Percentiles rank a stretch among this genome's conserved stretches.
Conservation (phyloP, 768 basidiomycete species). For the Mycena sanguinolenta region DNA sequence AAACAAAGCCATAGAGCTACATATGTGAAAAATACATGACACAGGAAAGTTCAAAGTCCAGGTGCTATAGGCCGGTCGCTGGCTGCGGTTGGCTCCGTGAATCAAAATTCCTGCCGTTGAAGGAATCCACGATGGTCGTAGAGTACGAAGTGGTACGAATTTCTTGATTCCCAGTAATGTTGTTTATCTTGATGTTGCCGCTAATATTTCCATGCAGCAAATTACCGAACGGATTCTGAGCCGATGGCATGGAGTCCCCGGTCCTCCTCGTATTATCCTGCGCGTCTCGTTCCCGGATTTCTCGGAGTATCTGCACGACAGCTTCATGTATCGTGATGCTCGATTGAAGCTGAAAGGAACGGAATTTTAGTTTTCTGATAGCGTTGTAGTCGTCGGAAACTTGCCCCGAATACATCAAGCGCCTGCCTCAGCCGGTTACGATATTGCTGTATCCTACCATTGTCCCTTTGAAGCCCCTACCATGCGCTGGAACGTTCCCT, state of each 20-base stretch:
- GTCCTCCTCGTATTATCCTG: constrained; percentile 18
- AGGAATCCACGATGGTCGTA: constrained; percentile 38
- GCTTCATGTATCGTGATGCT: constrained; percentile 41
- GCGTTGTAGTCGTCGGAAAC: not conserved
- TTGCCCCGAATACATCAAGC: constrained; percentile 44
- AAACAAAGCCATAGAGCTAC: not conserved
- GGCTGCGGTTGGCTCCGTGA: constrained; percentile 8
- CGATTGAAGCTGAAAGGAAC: constrained; percentile 36
- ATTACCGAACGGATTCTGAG: constrained; percentile 34
- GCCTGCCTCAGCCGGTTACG: constrained; percentile 39
- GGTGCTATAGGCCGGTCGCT: not conserved
- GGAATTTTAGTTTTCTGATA: not conserved
- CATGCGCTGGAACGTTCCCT: constrained; percentile 30
- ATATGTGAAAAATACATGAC: not conserved
- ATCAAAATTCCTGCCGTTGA: constrained; percentile 26
- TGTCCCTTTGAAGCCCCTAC: constrained; percentile 34
- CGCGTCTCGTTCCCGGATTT: constrained; percentile 26
- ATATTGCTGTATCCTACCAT: constrained; percentile 37
- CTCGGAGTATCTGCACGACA: constrained; percentile 35
- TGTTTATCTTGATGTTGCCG: constrained; percentile 40
- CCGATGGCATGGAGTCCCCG: constrained; percentile 16
- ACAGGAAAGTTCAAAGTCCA: not conserved
- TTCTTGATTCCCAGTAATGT: constrained; percentile 35
- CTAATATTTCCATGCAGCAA: constrained; percentile 31
- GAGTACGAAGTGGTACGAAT: constrained; percentile 10